Evolutionary conservation across 371 early-diverging fungal species (phyloP).

Genomic region (Capniomyces stellatus): DNA sequence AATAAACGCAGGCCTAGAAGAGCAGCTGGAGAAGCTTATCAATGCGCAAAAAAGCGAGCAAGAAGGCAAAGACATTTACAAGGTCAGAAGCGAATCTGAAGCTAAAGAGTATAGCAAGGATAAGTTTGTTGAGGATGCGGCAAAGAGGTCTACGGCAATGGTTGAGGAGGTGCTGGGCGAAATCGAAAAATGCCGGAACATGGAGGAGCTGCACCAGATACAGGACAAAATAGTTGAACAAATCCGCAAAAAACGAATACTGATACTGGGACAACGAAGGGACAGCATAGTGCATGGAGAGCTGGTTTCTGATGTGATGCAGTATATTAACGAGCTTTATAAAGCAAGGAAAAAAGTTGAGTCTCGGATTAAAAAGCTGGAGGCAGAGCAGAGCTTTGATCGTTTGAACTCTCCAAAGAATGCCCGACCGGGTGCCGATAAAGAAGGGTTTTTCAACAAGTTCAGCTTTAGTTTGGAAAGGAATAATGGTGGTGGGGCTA

Average conservation of each 20-base stretch:
- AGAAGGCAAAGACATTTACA: not conserved
- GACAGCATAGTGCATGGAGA: conserved; percentile 64
- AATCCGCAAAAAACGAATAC: conserved; percentile 41
- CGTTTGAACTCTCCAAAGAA: not conserved
- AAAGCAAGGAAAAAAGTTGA: conserved; percentile 56
- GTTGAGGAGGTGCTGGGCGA: conserved; percentile 56
- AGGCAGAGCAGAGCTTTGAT: conserved; percentile 10
- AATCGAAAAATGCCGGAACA: conserved; percentile 50
- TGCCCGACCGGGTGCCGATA: not conserved
- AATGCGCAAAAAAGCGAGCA: conserved; percentile 36
- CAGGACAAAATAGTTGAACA: conserved; percentile 55
- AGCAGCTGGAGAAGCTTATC: conserved; percentile 14
- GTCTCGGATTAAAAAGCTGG: conserved; percentile 42
- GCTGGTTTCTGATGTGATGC: conserved; percentile 50
- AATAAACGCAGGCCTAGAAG: conserved; percentile 57
- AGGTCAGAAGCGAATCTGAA: conserved; percentile 13
- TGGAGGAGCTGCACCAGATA: conserved; percentile 41
- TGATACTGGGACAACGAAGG: conserved; percentile 36
- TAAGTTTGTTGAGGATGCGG: conserved; percentile 2
- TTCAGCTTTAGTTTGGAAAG: not conserved
- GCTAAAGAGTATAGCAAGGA: conserved; percentile 8
- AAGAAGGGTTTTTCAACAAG: not conserved
- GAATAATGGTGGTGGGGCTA: not conserved
- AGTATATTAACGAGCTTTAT: conserved; percentile 51
- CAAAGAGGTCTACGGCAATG: conserved; percentile 25